A percentile compares a stretch with the other conserved stretches of the same genome.
These are phyloP conservation scores for Trichoderma brevicompactum DNA, from an alignment of 2,329 filamentous ascomycete genomes.

Conservation along the genomic window DNA sequence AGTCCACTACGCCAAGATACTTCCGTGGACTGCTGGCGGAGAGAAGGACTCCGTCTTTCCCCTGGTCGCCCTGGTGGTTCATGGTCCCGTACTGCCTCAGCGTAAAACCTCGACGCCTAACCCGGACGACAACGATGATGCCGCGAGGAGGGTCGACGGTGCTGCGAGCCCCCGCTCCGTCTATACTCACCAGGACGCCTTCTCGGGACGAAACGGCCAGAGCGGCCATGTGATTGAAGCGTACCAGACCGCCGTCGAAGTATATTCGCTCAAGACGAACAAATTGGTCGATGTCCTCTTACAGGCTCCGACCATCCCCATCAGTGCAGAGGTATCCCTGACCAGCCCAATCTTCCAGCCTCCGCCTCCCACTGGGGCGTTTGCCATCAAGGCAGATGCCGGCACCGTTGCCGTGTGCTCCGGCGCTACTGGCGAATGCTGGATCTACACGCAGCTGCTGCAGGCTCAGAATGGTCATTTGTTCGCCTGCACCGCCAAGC, in stretches of 20 bases:
- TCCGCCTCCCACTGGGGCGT: constrained; percentile 71
- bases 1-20: constrained; percentile 79
- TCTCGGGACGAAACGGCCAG: constrained; percentile 42
- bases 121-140: constrained; percentile 41
- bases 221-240: constrained; percentile 53
- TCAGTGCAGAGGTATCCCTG: constrained; percentile 59
- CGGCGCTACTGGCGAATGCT: constrained; percentile 84
- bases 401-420: constrained; percentile 77
- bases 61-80: constrained; percentile 77
- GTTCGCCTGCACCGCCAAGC: constrained; percentile 77
- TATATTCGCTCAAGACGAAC: constrained; percentile 83
- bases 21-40: constrained; percentile 67
- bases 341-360: constrained; percentile 68
- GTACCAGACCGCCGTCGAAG: constrained; percentile 86
- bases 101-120: constrained; percentile 41
- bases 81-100: constrained; percentile 69
- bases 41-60: constrained; percentile 66
- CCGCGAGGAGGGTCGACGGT: constrained; percentile 49
- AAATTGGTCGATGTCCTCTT: constrained; percentile 74
- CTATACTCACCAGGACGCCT: constrained; percentile 45
- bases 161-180: constrained; percentile 49
- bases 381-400: constrained; percentile 73
- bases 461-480: constrained; percentile 49
- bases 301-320: constrained; percentile 65
- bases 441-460: constrained; percentile 66